Base-by-base conservation (phyloP, 768 basidiomycete genomes). In the Boletus fagicola region DNA sequence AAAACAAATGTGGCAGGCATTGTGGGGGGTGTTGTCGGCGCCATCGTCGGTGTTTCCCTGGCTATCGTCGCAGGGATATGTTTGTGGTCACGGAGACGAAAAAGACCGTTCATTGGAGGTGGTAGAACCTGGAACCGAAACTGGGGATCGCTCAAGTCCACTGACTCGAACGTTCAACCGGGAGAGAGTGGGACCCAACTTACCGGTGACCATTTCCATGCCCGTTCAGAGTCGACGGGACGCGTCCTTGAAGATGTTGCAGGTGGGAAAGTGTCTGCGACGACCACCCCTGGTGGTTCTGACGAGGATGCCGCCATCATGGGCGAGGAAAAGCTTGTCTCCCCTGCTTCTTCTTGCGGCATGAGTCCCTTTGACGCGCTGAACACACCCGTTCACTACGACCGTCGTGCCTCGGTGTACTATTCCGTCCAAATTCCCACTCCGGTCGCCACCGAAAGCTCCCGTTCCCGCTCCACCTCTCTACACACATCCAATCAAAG, bases 21-120 rank as follows among this genome's bases (percentile, higher is more conserved):
- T 28, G 78, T 76, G 6, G 87, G 85, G 2, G 78, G 79, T 26
- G 76, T 80, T 20, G 60, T 86, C 4, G 85, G 81, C 5, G 80
- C 75, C 2, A 20, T 74, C 2, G 63, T 76, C 3, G 77, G 69
- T 15, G 53, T 83, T 33, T 61, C 59, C 5, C 59, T 78, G 22
- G 62, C 74, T 16, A 64, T 72, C 8, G 51, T 76, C 26, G 60
- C 47, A 53, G 72, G 75, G 57, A 55, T 75, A 36, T 74, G 68
- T 36, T 59, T 77, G 36, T 70, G 62, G 58, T 42, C 68, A 49
- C 58, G 57, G 50, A 64, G 60, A 31, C 64, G 67, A 59, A 62
- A 54, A 46, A 57, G 53, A 42, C 20, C 28, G 22, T 33, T 59
- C 4, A 56, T 62, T 20, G 58, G 62, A 46, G 78, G 76, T 68